Evolutionary conservation across 106 monocot species (phyloP).

Genomic region (Vanilla planifolia): DNA sequence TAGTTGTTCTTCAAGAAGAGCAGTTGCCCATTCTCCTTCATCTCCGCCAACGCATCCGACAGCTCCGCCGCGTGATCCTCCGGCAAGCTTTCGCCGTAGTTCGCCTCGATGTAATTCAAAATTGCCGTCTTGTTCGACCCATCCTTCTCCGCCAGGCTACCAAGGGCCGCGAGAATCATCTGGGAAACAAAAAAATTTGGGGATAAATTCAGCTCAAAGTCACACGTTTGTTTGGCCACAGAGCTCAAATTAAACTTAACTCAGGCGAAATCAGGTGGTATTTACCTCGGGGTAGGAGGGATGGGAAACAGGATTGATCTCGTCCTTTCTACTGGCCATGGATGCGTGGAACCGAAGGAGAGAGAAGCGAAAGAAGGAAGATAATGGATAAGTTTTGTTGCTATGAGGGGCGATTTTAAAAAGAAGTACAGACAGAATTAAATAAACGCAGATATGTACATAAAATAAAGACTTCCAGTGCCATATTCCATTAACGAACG

Average conservation of each 20-base stretch:
- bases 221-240: neutral
- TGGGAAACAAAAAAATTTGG: slow-evolving; percentile 10
- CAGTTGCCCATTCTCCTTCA: slow-evolving; percentile 52
- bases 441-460: too few relatives aligned
- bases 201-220: neutral
- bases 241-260: neutral
- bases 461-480: too few relatives aligned
- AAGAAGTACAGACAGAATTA: too few relatives aligned
- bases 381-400: too few relatives aligned
- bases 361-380: too few relatives aligned
- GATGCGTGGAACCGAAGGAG: too few relatives aligned
- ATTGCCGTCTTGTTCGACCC: slow-evolving; percentile 81
- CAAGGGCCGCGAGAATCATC: slow-evolving; percentile 73
- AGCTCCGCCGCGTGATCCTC: slow-evolving; percentile 29
- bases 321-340: too few relatives aligned
- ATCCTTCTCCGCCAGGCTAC: slow-evolving; percentile 38
- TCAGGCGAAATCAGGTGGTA: neutral
- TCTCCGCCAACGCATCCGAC: slow-evolving; percentile 25
- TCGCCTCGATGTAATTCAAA: slow-evolving; percentile 50
- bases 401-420: too few relatives aligned
- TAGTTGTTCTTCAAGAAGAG: slow-evolving; percentile 39
- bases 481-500: too few relatives aligned
- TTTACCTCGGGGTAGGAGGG: slow-evolving; percentile 39
- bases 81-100: slow-evolving; percentile 46
- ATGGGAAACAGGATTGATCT: slow-evolving; percentile 16